Conservation (phyloP, 2,329 filamentous ascomycete species). For the Ceratocystis alfenasii region DNA sequence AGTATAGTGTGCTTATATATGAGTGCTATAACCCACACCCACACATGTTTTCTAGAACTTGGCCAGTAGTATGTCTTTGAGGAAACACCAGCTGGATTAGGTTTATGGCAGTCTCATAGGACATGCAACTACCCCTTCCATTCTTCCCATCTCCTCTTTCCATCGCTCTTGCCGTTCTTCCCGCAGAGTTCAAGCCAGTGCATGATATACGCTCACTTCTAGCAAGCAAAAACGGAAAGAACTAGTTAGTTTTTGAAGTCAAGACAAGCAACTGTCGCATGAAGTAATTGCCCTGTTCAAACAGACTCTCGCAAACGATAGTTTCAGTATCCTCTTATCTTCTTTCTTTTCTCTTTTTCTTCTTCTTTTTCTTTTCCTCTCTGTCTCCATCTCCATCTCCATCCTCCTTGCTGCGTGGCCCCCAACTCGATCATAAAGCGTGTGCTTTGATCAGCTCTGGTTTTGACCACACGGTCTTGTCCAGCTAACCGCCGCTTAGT, state of each 20-base stretch:
- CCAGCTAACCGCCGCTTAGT: not conserved
- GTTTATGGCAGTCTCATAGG: not conserved
- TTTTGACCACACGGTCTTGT: not conserved
- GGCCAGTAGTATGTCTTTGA: not conserved
- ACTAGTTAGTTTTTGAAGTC: not conserved
- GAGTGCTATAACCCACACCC: not conserved
- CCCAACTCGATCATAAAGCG: not conserved
- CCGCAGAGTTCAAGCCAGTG: not conserved
- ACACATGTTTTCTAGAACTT: not conserved
- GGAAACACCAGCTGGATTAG: not conserved
- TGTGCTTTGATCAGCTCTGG: not conserved
- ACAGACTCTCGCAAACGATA: slow-evolving; percentile 3
- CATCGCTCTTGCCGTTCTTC: not conserved
- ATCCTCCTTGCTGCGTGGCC: not conserved
- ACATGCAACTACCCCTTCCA: not conserved
- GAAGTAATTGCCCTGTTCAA: not conserved
- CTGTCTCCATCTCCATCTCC: not conserved
- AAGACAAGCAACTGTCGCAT: slow-evolving; percentile 1
- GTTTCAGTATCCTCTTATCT: not conserved
- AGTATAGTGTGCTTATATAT: not conserved
- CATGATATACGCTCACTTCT: not conserved
- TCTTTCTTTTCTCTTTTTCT: not conserved
- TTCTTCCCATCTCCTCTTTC: not conserved
- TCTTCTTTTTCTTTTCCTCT: not conserved
- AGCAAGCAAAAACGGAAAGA: not conserved